Percentiles rank a stretch among this genome's conserved stretches.
Conservation (phyloP, 2,329 filamentous ascomycete genomes). For the Ceratocystis harringtonii region DNA sequence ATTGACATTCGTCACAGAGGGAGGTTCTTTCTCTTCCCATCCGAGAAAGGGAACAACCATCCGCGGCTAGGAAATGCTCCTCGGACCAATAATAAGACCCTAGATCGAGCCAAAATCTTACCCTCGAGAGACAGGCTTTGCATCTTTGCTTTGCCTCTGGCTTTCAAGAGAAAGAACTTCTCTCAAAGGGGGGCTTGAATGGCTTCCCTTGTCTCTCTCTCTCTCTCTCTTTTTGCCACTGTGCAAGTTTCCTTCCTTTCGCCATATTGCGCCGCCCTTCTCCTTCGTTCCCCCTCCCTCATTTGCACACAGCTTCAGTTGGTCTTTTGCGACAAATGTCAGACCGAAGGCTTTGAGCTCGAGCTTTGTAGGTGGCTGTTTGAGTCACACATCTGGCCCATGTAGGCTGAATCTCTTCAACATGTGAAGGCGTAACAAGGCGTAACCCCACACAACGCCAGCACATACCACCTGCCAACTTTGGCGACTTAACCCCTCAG, state of each 20-base stretch:
- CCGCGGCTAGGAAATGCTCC: not conserved
- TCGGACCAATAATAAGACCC: not conserved
- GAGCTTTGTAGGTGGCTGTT: no score
- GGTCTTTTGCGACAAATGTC: no score
- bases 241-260: not conserved
- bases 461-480: not conserved
- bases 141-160: not conserved
- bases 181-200: not conserved
- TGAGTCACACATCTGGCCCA: no score
- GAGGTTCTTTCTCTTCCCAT: not conserved
- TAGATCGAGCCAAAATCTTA: not conserved
- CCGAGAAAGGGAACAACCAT: not conserved
- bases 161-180: not conserved
- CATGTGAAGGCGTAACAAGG: not conserved
- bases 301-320: not conserved
- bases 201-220: not conserved
- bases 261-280: not conserved
- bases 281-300: not conserved
- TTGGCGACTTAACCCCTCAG: not conserved
- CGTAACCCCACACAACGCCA: not conserved
- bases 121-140: not conserved
- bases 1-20: not conserved
- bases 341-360: no score
- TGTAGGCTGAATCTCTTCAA: no score
- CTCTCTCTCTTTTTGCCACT: not conserved